Base-by-base conservation (phyloP, 148 eudicot species). In the Pouteria glomerata region DNA sequence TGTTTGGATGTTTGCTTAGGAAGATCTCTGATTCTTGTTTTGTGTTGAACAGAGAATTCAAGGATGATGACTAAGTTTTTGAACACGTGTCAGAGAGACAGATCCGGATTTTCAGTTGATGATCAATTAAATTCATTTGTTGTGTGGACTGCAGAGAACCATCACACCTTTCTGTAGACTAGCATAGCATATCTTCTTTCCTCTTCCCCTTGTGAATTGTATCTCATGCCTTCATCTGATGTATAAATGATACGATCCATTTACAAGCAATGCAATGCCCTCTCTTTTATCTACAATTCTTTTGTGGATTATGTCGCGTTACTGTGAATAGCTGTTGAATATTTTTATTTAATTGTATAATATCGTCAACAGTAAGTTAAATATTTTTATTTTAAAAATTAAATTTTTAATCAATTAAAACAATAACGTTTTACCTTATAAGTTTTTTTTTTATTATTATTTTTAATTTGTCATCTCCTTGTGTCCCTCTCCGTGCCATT, bases 11-110 rank as follows among this genome's bases (percentile, higher is more conserved):
- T 12, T 30, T 58, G 19, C 29, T 51, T 10, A 0, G 45, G 16
- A 35, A n/a, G 23, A 5, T 52, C 41, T 63, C 12, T 30, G 37
- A 4, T 44, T 44, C 4, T 24, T 66, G 33, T 27, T 73, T 75
- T 59, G 24, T 51, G 58, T 67, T 57, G 33, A 70, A 76, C 92
- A 93, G 98, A 83, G 98, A 93, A 83, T 93, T 93, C 86, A 93
- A 93, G 76, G 98, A 93, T 29, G 98, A 93, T 61, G 98, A 93
- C 73, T 93, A 71, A 79, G 57, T 76, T 59, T 78, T 56, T 41
- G 42, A 69, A 69, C 51, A 56, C 14, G 30, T 51, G 3, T 7
- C 34, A 29, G 53, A 18, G 73, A 39, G n/a, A n/a, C 0, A 44
- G 39, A 26, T 55, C 26, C 52, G 57, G 65, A 64, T 41, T 18